phyloP scores from a whole-genome alignment of 1,284 basidiomycete genomes.

The Vanrija sp. region DNA sequence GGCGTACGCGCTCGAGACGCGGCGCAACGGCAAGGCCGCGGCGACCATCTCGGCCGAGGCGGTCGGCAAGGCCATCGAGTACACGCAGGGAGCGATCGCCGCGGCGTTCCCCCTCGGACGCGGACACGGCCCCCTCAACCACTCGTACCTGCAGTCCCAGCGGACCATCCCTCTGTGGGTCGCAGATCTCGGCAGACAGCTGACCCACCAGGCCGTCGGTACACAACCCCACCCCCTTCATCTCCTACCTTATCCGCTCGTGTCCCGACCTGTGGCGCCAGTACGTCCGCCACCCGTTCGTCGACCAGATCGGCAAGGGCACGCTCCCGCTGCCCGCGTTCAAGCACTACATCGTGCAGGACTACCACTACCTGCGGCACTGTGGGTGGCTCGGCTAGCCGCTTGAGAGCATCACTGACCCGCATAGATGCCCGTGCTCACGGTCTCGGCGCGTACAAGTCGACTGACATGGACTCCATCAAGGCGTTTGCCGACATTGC shows the following conservation, averaged over 20 bases:
- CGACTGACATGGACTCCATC: slow-evolving; percentile 63
- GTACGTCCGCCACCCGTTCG: slow-evolving; percentile 69
- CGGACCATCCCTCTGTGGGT: slow-evolving; percentile 60
- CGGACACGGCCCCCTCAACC: slow-evolving; percentile 84
- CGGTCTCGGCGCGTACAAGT: slow-evolving; percentile 71
- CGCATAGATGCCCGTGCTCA: slow-evolving; percentile 52
- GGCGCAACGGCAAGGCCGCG: background rate
- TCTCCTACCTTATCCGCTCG: slow-evolving; percentile 62
- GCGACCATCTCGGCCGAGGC: slow-evolving; percentile 56
- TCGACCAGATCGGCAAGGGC: slow-evolving; percentile 67
- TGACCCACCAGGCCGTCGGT: slow-evolving; percentile 55
- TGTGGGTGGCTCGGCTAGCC: slow-evolving; percentile 35
- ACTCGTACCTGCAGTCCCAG: slow-evolving; percentile 63
- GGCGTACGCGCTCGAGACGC: slow-evolving; percentile 14
- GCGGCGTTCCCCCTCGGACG: slow-evolving; percentile 66
- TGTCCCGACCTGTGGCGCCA: slow-evolving; percentile 57
- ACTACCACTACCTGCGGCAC: slow-evolving; percentile 54
- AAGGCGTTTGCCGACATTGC: slow-evolving; percentile 64
- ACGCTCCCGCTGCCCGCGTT: slow-evolving; percentile 65
- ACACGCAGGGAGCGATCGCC: slow-evolving; percentile 73
- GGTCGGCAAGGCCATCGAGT: slow-evolving; percentile 60
- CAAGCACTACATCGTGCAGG: slow-evolving; percentile 74
- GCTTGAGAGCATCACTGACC: background rate
- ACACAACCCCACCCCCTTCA: slow-evolving; percentile 65
- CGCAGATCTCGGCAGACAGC: background rate